Evolutionary conservation across 352 stramenopile species (phyloP), one percentile per base, ranked within the genome.

Genomic region (Pythium coloratum): DNA sequence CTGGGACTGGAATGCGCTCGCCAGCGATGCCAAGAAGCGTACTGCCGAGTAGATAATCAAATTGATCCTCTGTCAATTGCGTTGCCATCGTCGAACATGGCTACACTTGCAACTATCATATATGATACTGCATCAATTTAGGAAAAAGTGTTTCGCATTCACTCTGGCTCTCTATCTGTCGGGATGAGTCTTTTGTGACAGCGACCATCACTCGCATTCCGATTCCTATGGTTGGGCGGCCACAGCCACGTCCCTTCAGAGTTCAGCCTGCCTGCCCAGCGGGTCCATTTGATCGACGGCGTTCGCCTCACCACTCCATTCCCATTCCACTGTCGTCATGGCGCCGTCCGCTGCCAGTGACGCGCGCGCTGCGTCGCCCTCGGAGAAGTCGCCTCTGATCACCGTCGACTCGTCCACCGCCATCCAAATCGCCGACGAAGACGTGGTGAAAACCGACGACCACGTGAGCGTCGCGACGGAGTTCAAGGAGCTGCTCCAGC

Each of bases 1-100:
- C 57, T 81, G 71, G 55, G 65, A 86, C 68, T 90, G 81, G 81
- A 59, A 49, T 3, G 36, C 65, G 16, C 67, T 90, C 30, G 67
- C 77, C 1, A 32, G 55, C 12, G 71, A 77, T 1, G 78, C 81
- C 12, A 66, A 67, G 44, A 50, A 53, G 9, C 78, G 81, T 42
- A 73, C 59, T 7, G 62, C 59, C 9, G 46, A 75, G 28, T 75
- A 69, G 34, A 26, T 42, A 24, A 24, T 24, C 20, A 24, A 24
- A 24, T 24, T 24, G 20, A 24, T 24, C 20, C 20, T 24, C 0
- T 24, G 20, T 24, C 20, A 24, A 24, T 24, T 24, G 20, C 20
- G 20, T 24, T 24, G 14, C 44, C 9, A 51, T n/a, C 3, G 40
- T 6, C 6, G 16, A 5, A 49, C 13, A 49, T 49, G 40, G 40